Evolutionary conservation across 2,329 filamentous ascomycete genomes (phyloP), one percentile per base, ranked within the genome.

Genomic region (Xylariaceae sp.): DNA sequence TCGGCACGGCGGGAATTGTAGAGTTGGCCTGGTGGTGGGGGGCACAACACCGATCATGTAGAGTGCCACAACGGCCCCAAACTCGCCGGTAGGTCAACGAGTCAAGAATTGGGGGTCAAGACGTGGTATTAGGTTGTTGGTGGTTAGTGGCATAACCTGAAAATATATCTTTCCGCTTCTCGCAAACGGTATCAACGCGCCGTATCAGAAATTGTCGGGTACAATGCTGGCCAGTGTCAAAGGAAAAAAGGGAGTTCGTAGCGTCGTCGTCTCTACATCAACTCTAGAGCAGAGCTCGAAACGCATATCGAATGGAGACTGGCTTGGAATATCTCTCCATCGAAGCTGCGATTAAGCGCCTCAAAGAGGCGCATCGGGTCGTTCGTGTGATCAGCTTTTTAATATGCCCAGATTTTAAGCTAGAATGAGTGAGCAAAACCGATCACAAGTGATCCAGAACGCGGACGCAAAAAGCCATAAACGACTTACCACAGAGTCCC

Each of bases 401-500:
- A 90, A 79, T 88, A 91, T 65, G 89, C 89, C 89, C 89, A 93
- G 74, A 93, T 86, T 84, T 92, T 92, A 76, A 93, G 87, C 89
- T 92, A 64, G 47, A 53, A 51, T 53, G 56, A 49, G 61, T 72
- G 78, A 71, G 76, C 73, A 65, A 64, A 35, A 82, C 85, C 77
- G 81, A 1, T 23, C 35, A 47, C 2, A 9, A 35, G 11, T n/a
- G 3, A 49, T 50, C 4, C n/a, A 9, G 44, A 7, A 59, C 2
- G 44, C 18, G 37, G 13, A 42, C 9, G 13, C 9, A n/a, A 23
- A 47, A 55, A 2, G 11, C 11, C 3, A 53, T 51, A 7, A 13
- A 47, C 9, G 58, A 83, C 91, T 80, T 84, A 97, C 94, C 82
- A 96, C 84, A 71, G 94, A 97, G 80, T 99, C 94, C 94, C 94